phyloP scores from a whole-genome alignment of 2,329 filamentous ascomycete species.

The Stylonectria norvegica region DNA sequence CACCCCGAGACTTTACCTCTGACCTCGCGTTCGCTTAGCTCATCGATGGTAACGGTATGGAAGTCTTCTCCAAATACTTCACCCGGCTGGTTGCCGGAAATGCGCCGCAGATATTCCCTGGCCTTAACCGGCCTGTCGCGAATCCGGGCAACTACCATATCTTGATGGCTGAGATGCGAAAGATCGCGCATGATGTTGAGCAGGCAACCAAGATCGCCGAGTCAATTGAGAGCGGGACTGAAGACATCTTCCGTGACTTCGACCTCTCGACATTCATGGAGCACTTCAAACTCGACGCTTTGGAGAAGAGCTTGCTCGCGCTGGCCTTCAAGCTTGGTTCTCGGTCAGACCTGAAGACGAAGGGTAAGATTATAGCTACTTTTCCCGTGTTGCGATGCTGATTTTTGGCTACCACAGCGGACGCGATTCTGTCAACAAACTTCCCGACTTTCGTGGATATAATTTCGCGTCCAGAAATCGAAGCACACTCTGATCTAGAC shows the following conservation, averaged over 20 bases:
- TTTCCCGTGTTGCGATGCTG: constrained; percentile 25
- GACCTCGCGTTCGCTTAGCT: constrained; percentile 53
- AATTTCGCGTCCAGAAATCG: constrained; percentile 62
- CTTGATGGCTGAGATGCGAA: constrained; percentile 78
- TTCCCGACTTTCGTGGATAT: constrained; percentile 74
- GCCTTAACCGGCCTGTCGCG: constrained; percentile 67
- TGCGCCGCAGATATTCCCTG: constrained; percentile 85
- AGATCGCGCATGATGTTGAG: constrained; percentile 74
- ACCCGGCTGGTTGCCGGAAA: constrained; percentile 88
- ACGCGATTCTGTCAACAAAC: constrained; percentile 82
- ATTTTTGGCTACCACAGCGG: constrained; percentile 54
- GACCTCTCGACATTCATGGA: constrained; percentile 94
- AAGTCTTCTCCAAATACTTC: constrained; percentile 96
- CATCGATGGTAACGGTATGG: constrained; percentile 98
- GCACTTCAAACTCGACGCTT: constrained; percentile 87
- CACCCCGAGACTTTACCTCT: constrained; percentile 11
- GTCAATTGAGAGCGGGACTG: constrained; percentile 83
- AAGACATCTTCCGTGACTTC: constrained; percentile 93
- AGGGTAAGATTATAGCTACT: constrained; percentile 58
- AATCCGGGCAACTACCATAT: constrained; percentile 81
- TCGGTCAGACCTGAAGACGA: constrained; percentile 78
- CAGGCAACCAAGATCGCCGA: constrained; percentile 91
- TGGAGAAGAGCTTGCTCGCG: constrained; percentile 83
- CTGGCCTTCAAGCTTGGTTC: constrained; percentile 83
- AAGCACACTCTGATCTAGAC: constrained; percentile 63